These are phyloP conservation scores for Syzygium grande DNA, from an alignment of 345 rosid genomes.

Conservation along the genomic window DNA sequence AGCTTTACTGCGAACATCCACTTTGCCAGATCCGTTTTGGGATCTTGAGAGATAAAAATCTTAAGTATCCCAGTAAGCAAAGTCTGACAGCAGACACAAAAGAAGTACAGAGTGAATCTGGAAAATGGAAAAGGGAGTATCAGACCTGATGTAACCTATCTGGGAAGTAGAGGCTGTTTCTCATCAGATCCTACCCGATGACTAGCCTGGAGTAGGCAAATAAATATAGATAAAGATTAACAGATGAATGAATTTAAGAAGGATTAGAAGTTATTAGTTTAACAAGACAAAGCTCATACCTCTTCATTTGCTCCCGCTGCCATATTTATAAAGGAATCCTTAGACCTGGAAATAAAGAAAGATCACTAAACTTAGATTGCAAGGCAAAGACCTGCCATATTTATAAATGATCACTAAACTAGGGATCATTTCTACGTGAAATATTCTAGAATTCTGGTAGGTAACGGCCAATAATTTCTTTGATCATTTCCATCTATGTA, in stretches of 20 bases:
- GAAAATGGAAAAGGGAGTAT: not conserved
- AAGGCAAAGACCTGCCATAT: not conserved
- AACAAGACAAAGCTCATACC: slow-evolving; percentile 1
- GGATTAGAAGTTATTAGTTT: not conserved
- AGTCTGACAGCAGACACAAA: not conserved
- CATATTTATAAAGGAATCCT: slow-evolving; percentile 17
- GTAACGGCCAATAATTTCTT: not conserved
- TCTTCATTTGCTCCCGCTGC: slow-evolving; percentile 21
- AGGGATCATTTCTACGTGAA: not conserved
- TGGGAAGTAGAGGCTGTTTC: slow-evolving; percentile 18
- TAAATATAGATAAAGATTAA: not conserved
- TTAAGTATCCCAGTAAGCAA: not conserved
- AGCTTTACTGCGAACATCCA: not conserved
- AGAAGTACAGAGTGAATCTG: not conserved
- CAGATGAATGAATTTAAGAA: not conserved
- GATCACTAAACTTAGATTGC: not conserved
- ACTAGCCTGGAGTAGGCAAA: slow-evolving; percentile 9
- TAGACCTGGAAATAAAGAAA: slow-evolving; percentile 8
- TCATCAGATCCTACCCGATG: slow-evolving; percentile 12
- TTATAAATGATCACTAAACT: not conserved
- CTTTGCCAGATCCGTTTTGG: not conserved
- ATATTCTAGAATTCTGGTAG: not conserved
- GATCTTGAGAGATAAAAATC: not conserved
- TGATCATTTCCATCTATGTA: not conserved
- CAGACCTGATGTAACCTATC: slow-evolving; percentile 3